Percentiles rank a stretch among this genome's conserved stretches.
phyloP scores from a whole-genome alignment of 2,329 filamentous ascomycete species.

The Chaetomium olivaceum region DNA sequence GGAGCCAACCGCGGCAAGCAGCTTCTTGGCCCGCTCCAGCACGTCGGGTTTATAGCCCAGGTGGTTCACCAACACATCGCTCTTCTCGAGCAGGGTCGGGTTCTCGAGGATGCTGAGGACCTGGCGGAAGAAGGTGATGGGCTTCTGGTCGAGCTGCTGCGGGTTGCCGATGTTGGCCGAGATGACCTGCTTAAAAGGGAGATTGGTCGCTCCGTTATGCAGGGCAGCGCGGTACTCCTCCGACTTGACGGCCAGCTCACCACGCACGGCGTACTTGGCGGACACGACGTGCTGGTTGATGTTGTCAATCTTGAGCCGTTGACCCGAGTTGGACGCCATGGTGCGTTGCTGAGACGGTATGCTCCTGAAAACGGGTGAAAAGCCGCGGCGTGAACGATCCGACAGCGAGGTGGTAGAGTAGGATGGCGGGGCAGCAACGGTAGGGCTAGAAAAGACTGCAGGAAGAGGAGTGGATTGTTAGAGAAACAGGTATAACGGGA shows the following conservation, averaged over 20 bases:
- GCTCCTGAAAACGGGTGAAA: constrained; percentile 19
- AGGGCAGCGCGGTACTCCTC: constrained; percentile 84
- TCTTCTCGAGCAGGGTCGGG: constrained; percentile 77
- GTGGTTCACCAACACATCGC: constrained; percentile 70
- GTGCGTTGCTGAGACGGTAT: constrained; percentile 33
- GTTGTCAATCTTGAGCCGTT: constrained; percentile 72
- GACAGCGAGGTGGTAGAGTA: constrained; percentile 25
- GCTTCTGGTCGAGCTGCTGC: constrained; percentile 98
- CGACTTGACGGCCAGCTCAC: constrained; percentile 90
- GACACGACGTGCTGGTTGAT: constrained; percentile 88
- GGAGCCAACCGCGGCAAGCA: constrained; percentile 81
- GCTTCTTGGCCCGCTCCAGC: constrained; percentile 75
- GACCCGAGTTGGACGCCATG: constrained; percentile 42
- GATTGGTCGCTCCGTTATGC: constrained; percentile 55
- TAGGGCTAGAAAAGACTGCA: constrained; percentile 25
- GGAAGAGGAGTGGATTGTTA: constrained; percentile 25
- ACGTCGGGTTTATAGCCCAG: constrained; percentile 91
- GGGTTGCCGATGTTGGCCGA: constrained; percentile 99
- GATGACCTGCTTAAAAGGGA: constrained; percentile 90
- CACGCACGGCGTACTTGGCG: constrained; percentile 94
- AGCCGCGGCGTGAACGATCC: constrained; percentile 12
- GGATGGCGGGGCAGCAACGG: constrained; percentile 26
- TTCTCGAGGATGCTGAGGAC: constrained; percentile 92
- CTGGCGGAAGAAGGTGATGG: constrained; percentile 98
- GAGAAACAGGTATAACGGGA: constrained; percentile 13